Evolutionary conservation across 805 yeast species (phyloP), one percentile per base, ranked within the genome.

Genomic region (Middelhovenomyces tepae): DNA sequence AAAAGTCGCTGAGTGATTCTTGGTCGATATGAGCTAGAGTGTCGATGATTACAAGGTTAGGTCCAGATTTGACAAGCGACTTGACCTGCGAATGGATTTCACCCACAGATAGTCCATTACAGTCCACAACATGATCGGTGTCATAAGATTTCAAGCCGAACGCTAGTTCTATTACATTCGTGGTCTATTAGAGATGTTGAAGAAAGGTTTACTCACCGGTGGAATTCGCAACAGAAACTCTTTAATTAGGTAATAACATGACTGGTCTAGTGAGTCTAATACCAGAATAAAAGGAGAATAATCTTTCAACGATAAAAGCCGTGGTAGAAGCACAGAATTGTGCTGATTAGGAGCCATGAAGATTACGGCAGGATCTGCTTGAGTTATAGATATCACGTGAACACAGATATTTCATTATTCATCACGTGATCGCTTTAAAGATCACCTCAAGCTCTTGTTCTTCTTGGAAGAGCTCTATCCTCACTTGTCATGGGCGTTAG

Each of bases 401-500:
- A n/a, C n/a, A n/a, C n/a, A n/a, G n/a, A n/a, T n/a, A n/a, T n/a
- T n/a, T n/a, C n/a, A n/a, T n/a, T n/a, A n/a, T n/a, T n/a, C n/a
- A n/a, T n/a, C n/a, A n/a, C n/a, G n/a, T n/a, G n/a, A n/a, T n/a
- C n/a, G n/a, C n/a, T n/a, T n/a, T n/a, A n/a, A n/a, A n/a, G n/a
- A n/a, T n/a, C n/a, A n/a, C n/a, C n/a, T n/a, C n/a, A n/a, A n/a
- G n/a, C n/a, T 9, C n/a, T n/a, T n/a, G n/a, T n/a, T n/a, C n/a
- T n/a, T n/a, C n/a, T n/a, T n/a, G n/a, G n/a, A n/a, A n/a, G n/a
- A n/a, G n/a, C n/a, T n/a, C n/a, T n/a, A n/a, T n/a, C n/a, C n/a
- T n/a, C n/a, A n/a, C n/a, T n/a, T n/a, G n/a, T n/a, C n/a, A 89
- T 91, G 99, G 99, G 99, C 62, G 99, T 91, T 29, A 84, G 83